phyloP scores from a whole-genome alignment of 768 basidiomycete genomes.

The Polyporus arcularius region DNA sequence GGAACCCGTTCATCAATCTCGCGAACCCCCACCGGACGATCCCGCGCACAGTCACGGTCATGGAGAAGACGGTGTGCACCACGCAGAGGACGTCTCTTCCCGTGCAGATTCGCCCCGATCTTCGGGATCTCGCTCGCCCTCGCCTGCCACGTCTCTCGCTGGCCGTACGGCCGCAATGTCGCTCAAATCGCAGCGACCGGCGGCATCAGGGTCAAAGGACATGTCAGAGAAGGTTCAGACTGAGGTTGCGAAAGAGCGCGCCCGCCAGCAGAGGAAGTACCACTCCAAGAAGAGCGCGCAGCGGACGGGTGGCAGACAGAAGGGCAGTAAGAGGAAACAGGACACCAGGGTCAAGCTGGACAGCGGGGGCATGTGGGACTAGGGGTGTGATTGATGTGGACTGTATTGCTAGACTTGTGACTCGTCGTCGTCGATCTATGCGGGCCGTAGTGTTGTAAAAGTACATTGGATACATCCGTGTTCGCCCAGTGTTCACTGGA shows the following conservation, averaged over 20 bases:
- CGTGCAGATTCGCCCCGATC: conserved; percentile 16
- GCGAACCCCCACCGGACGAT: conserved; percentile 6
- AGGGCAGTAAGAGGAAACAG: conserved; percentile 86
- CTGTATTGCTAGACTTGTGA: not conserved
- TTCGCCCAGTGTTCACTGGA: no score
- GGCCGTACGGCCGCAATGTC: conserved; percentile 45
- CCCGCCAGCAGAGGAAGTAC: conserved; percentile 69
- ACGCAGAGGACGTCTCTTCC: conserved; percentile 12
- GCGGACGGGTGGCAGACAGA: conserved; percentile 61
- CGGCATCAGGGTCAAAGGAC: conserved; percentile 30
- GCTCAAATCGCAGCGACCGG: conserved; percentile 17
- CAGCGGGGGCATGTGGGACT: conserved; percentile 55
- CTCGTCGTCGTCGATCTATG: no score
- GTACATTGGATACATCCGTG: no score
- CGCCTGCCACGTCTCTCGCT: conserved; percentile 44
- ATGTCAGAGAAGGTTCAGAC: conserved; percentile 62
- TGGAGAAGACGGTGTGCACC: not conserved
- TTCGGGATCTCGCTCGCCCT: conserved; percentile 33
- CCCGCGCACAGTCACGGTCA: conserved; percentile 1
- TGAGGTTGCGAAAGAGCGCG: conserved; percentile 59
- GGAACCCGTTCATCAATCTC: conserved; percentile 15
- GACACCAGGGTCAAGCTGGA: conserved; percentile 67
- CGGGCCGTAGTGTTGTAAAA: no score
- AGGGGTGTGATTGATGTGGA: not conserved
- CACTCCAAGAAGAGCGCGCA: conserved; percentile 73